phyloP scores from a whole-genome alignment of 2,329 filamentous ascomycete species.

The Nigrograna mackinnonii region DNA sequence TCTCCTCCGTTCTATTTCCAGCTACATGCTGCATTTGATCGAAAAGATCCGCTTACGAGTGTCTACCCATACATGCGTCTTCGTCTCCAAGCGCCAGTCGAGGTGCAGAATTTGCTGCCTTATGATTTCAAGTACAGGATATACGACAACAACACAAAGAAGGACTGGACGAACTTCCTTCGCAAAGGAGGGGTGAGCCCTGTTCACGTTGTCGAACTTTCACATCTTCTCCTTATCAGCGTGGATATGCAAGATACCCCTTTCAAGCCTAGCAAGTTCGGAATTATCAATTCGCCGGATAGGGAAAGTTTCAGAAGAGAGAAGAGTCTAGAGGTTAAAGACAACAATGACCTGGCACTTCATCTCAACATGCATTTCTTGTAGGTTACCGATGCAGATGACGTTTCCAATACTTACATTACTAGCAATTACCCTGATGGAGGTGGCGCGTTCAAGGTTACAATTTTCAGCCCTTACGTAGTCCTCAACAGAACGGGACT shows the following conservation, averaged over 20 bases:
- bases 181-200: slow-evolving; percentile 96
- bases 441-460: slow-evolving; percentile 94
- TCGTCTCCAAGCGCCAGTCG: slow-evolving; percentile 87
- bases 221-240: slow-evolving; percentile 88
- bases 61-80: slow-evolving; percentile 95
- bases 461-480: slow-evolving; percentile 92
- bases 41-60: slow-evolving; percentile 78
- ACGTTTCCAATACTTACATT: slow-evolving; percentile 13
- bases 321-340: slow-evolving; percentile 76
- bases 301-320: slow-evolving; percentile 90
- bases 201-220: slow-evolving; percentile 94
- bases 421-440: slow-evolving; percentile 76
- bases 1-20: slow-evolving; percentile 93
- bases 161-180: slow-evolving; percentile 98
- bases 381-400: slow-evolving; percentile 50
- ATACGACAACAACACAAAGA: slow-evolving; percentile 97
- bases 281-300: slow-evolving; percentile 90
- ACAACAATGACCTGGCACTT: slow-evolving; percentile 77
- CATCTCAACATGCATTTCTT: slow-evolving; percentile 89
- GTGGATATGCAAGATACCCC: slow-evolving; percentile 96
- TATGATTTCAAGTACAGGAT: slow-evolving; percentile 99
- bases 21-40: slow-evolving; percentile 83
- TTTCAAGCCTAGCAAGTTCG: slow-evolving; percentile 94
- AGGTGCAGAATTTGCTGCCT: slow-evolving; percentile 90
- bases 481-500: slow-evolving; percentile 94